A percentile compares a stretch with the other conserved stretches of the same genome.
Evolutionary conservation across 306 rosid species (phyloP).

Genomic region (Corylus americana): DNA sequence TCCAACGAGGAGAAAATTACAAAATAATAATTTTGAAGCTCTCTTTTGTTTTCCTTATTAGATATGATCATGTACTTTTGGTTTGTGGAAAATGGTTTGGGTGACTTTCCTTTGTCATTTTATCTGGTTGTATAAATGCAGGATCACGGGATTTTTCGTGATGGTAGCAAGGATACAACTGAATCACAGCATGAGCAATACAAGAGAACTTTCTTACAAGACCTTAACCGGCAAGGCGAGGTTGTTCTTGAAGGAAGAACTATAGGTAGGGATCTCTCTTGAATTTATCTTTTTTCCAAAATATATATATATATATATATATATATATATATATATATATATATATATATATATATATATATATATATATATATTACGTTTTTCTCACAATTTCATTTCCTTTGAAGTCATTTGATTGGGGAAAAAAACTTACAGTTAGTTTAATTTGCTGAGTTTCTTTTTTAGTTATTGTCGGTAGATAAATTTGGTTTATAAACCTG

Average conservation of each 20-base stretch:
- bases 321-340: too few species aligned
- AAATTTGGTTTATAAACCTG: conserved; percentile 36
- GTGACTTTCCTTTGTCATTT: conserved; percentile 20
- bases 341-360: too few species aligned
- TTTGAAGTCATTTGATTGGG: background rate
- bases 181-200: conserved; percentile 59
- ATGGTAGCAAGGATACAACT: conserved; percentile 76
- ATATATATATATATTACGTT: too few species aligned
- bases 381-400: background rate
- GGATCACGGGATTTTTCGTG: conserved; percentile 99
- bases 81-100: conserved; percentile 19
- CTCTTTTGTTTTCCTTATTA: background rate
- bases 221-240: conserved; percentile 95
- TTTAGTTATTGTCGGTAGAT: conserved; percentile 24
- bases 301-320: too few species aligned
- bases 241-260: conserved; percentile 97
- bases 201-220: conserved; percentile 83
- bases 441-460: background rate
- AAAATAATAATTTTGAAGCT: background rate
- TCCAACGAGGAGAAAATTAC: background rate
- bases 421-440: conserved; percentile 6
- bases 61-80: background rate
- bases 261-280: conserved; percentile 55
- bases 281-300: background rate
- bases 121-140: conserved; percentile 37